Evolutionary conservation across 2,329 filamentous ascomycete genomes (phyloP), one percentile per base, ranked within the genome.

Genomic region (Aspergillus amoenus): DNA sequence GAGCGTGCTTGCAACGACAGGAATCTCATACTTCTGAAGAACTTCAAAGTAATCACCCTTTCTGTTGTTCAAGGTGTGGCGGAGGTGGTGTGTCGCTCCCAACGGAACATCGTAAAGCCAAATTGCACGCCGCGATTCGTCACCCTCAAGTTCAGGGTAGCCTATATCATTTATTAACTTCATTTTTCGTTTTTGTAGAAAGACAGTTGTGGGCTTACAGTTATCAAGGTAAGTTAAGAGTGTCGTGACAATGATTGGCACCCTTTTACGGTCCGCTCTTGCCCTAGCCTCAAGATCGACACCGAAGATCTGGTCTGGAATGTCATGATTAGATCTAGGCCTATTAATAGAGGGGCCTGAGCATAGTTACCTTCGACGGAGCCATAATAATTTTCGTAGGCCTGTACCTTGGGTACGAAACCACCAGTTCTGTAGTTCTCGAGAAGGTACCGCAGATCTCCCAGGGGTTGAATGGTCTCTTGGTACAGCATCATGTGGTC

Each of bases 401-500:
- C 89, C 46, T 92, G 87, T 27, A 97, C 93, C 68, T 86, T 93
- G 8, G 94, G 94, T 51, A 91, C 85, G 72, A 96, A 99, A 64
- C 88, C 90, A 61, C 94, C 94, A 6, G 94, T 99, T 61, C 93
- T 88, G 77, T 99, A 99, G 72, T 93, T 99, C 78, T 99, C 94
- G 45, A 99, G 82, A 59, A 99, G 83, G 73, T 97, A 99, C 62
- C 94, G 85, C 65, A 99, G 79, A 74, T 99, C 94, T 40, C 91
- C 90, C 47, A 87, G 73, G 5, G 94, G 94, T 74, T 97, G 94
- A n/a, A 99, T 90, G 0, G 94, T 97, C 80, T 99, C 94, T 74
- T 99, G 94, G 78, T 95, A 99, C 46, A 99, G 83, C 87, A 99
- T 92, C 93, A 99, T 97, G 72, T 95, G 92, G 78, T 99, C 94